Conservation (phyloP, 768 basidiomycete species). For the Xanthoconium purpureum region DNA sequence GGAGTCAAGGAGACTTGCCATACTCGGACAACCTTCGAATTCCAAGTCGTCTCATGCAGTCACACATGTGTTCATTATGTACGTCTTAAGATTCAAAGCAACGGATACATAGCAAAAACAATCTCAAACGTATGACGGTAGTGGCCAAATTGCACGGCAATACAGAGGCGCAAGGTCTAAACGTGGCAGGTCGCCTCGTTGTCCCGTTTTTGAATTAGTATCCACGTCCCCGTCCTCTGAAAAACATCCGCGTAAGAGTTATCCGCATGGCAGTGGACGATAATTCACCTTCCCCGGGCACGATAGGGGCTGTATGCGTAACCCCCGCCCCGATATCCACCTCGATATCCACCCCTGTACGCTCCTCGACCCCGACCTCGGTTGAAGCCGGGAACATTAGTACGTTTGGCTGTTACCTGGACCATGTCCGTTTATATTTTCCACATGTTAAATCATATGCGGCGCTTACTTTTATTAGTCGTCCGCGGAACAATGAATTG, state of each 20-base stretch:
- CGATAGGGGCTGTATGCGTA: constrained; percentile 52
- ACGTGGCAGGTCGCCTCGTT: constrained; percentile 18
- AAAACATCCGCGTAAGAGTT: constrained; percentile 5
- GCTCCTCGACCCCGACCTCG: constrained; percentile 76
- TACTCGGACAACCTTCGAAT: constrained; percentile 4
- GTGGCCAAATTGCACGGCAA: constrained; percentile 11
- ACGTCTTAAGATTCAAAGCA: constrained; percentile 30
- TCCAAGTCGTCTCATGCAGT: background rate
- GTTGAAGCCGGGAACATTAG: constrained; percentile 91
- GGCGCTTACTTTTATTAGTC: constrained; percentile 78
- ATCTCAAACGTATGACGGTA: constrained; percentile 18
- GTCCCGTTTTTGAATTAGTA: constrained; percentile 34
- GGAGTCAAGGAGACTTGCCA: constrained; percentile 10
- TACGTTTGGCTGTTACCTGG: constrained; percentile 93
- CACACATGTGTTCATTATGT: constrained; percentile 23
- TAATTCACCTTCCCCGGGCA: constrained; percentile 70
- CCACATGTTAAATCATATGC: background rate
- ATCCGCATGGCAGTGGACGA: constrained; percentile 7
- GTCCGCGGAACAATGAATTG: constrained; percentile 92
- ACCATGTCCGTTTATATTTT: background rate
- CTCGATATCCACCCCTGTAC: constrained; percentile 60
- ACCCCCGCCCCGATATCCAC: constrained; percentile 57
- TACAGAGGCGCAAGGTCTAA: constrained; percentile 8
- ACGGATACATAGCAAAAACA: constrained; percentile 25
- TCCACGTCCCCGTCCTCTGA: constrained; percentile 77